Base-by-base conservation (phyloP, 805 yeast species). In the Candida xiaguanensis region DNA sequence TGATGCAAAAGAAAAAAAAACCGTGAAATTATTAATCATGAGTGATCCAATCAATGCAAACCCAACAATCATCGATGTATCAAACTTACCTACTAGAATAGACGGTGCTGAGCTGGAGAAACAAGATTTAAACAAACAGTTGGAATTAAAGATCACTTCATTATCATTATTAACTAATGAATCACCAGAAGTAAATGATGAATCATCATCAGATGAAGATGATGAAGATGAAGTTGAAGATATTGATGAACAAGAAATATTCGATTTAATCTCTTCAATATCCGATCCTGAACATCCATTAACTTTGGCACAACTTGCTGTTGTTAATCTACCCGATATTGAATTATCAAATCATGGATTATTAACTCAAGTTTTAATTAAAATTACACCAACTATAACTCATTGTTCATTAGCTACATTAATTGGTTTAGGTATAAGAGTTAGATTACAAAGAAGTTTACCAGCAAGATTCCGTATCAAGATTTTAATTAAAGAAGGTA, bases 241-340 rank as follows among this genome's bases (percentile, higher is more conserved):
- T 27, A 78, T 91, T 27, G 99, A 91, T 56, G 61, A 89, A 2
- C 97, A 91, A 56, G 99, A 91, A 56, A 80, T 91, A 5, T 89
- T 78, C 51, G 96, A 90, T 56, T 66, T 91, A 34, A 86, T 87
- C 2, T 79, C 96, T 5, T 76, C 82, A 22, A 87, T 89, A 9
- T 84, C 95, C 0, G 99, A 93, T 58, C 99, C 99, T 1, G 99
- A 93, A 55, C 99, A 93, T 59, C 99, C 99, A 0, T 68, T 93
- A 31, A 84, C 96, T 0, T 68, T 93, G 41, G 99, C 96, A 0
- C 98, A 93, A 61, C 70, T 93, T 13, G 91, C 96, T 0, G 97
- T 93, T 30, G 96, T 93, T 2, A 89, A 88, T 51, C 66, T 93
- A 35, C 72, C 74, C 5, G 96, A 95, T 56, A 93, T 93, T 42